phyloP scores from a whole-genome alignment of 805 yeast genomes.

The Alloascoidea africana region DNA sequence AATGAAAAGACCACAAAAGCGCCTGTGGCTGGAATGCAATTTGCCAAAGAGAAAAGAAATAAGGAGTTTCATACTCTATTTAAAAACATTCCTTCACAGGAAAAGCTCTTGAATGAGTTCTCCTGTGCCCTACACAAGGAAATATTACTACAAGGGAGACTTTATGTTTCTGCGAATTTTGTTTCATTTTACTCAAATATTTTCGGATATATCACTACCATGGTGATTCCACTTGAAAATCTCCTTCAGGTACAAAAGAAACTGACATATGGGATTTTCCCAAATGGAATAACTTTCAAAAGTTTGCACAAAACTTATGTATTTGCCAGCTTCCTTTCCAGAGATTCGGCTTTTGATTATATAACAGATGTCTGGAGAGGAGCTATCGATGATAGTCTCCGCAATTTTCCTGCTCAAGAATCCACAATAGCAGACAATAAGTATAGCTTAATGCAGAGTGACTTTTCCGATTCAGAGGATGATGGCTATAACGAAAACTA shows the following conservation, averaged over 20 bases:
- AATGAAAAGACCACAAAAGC: too few relatives aligned
- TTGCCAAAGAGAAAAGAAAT: slow-evolving; percentile 47
- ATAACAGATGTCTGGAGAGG: slow-evolving; percentile 64
- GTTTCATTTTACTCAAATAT: slow-evolving; percentile 79
- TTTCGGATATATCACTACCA: slow-evolving; percentile 81
- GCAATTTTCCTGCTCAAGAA: too few relatives aligned
- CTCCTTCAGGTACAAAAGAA: slow-evolving; percentile 64
- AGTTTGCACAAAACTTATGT: slow-evolving; percentile 49
- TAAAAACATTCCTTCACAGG: slow-evolving; percentile 49
- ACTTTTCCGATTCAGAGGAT: slow-evolving; percentile 4
- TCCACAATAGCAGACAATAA: too few relatives aligned
- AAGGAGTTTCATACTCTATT: slow-evolving; percentile 69
- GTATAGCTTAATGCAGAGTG: not conserved
- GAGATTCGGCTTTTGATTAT: slow-evolving; percentile 64
- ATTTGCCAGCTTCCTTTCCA: slow-evolving; percentile 76
- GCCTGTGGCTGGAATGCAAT: too few relatives aligned
- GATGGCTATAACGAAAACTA: slow-evolving; percentile 16
- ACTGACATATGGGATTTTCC: slow-evolving; percentile 77
- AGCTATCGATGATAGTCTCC: too few relatives aligned
- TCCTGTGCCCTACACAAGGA: slow-evolving; percentile 84
- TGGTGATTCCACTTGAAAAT: slow-evolving; percentile 58
- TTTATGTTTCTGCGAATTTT: slow-evolving; percentile 65
- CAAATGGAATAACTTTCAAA: slow-evolving; percentile 71
- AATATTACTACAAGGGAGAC: slow-evolving; percentile 72
- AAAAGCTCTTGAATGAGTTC: slow-evolving; percentile 70